Base-by-base conservation (phyloP, 2,329 filamentous ascomycete species). In the Epichloe glyceriae region DNA sequence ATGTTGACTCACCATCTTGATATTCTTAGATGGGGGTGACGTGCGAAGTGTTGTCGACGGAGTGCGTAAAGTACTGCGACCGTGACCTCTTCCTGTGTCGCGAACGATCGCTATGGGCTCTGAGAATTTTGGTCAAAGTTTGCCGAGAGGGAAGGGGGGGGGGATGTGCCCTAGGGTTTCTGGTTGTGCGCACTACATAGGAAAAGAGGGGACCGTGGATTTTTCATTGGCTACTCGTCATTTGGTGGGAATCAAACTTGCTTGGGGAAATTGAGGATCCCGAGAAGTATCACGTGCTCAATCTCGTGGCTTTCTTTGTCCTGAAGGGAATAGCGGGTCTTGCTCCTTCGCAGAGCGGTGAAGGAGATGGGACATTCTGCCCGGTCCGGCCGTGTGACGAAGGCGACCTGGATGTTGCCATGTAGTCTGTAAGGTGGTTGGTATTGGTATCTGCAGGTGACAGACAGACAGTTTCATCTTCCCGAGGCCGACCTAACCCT, bases 1-100 rank as follows among this genome's bases (percentile, higher is more conserved):
- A 53, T 52, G 56, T 55, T 54, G 58, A 72, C 71, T 73, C 67
- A 73, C 71, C 71, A 74, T 74, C 65, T 68, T 74, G 67, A 67
- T 65, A 65, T 62, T 62, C 64, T 69, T 67, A 62, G 66, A 66
- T 64, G 54, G 50, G 41, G 46, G 63, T 65, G 65, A 58, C 65
- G 57, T 67, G 64, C 64, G 65, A 69, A 67, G 64, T 67, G 8
- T 59, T 66, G 66, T 65, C 66, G 66, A 64, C 63, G 60, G 52
- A 64, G 61, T 65, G 63, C 61, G 59, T 63, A 60, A 56, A 56
- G 26, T 53, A 54, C 62, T 65, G 33, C 61, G 56, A 63, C 59
- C 60, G 64, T 65, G 58, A 61, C 43, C 33, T 61, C 62, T 62
- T 62, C 62, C 58, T 58, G 20, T 63, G 58, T 64, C 61, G 59